Conservation (phyloP, 1,284 basidiomycete genomes). For the Wolfiporia cocos region DNA sequence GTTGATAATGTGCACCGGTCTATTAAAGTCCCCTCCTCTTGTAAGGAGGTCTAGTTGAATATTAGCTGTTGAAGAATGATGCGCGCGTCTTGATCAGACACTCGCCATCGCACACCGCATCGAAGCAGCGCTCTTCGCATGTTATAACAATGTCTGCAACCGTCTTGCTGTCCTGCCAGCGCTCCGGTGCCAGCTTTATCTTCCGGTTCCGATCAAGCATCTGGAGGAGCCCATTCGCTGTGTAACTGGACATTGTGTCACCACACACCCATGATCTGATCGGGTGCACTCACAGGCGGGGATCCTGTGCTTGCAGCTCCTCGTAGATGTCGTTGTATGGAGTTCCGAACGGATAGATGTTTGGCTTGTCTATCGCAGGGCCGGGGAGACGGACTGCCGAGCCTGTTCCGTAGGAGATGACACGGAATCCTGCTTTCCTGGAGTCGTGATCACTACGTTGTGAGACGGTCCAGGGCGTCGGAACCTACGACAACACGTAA, state of each 20-base stretch:
- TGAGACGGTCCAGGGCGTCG: neutral
- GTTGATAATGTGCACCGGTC: slow-evolving; percentile 95
- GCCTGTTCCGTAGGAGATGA: slow-evolving; percentile 94
- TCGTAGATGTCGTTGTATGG: slow-evolving; percentile 96
- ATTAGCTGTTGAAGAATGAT: slow-evolving; percentile 11
- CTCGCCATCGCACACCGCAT: slow-evolving; percentile 96
- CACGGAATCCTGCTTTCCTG: slow-evolving; percentile 85
- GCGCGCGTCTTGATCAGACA: slow-evolving; percentile 3
- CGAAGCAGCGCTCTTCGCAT: slow-evolving; percentile 98
- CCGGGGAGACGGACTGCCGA: slow-evolving; percentile 96
- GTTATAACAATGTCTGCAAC: slow-evolving; percentile 96
- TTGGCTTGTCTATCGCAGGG: slow-evolving; percentile 95
- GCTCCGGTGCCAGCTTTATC: slow-evolving; percentile 90
- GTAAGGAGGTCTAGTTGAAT: slow-evolving; percentile 69
- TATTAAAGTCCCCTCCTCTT: slow-evolving; percentile 89
- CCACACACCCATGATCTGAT: slow-evolving; percentile 8
- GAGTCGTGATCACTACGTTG: neutral
- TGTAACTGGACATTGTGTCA: slow-evolving; percentile 54
- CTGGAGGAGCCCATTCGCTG: slow-evolving; percentile 92
- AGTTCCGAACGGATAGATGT: slow-evolving; percentile 97
- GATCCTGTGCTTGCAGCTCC: slow-evolving; percentile 86
- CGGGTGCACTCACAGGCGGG: slow-evolving; percentile 59
- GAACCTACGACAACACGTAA: slow-evolving; percentile 77
- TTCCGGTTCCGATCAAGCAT: slow-evolving; percentile 97
- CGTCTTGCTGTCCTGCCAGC: slow-evolving; percentile 90